Conservation (phyloP, 306 rosid species). For the Cucumis sativus region Cucumber_9930_V3 NC_026658.2:6191001-6191500, state of each 20-base stretch:
- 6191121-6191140: background rate
- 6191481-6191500: slow-evolving; percentile 73
- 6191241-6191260: background rate
- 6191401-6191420: slow-evolving; percentile 70
- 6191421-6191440: slow-evolving; percentile 85
- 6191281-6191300: background rate
- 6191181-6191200: background rate
- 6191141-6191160: background rate
- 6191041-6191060: background rate
- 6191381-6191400: background rate
- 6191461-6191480: slow-evolving; percentile 75
- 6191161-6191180: background rate
- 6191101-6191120: background rate
- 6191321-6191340: background rate
- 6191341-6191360: background rate
- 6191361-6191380: background rate
- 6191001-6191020: background rate
- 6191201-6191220: background rate
- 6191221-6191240: background rate
- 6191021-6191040: background rate
- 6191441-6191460: slow-evolving; percentile 81
- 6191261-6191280: background rate
- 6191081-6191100: background rate
- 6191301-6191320: background rate
- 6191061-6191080: background rate